A percentile compares a stretch with the other conserved stretches of the same genome.
phyloP scores from a whole-genome alignment of 2,329 filamentous ascomycete genomes.

The Paraphoma sp. region DNA sequence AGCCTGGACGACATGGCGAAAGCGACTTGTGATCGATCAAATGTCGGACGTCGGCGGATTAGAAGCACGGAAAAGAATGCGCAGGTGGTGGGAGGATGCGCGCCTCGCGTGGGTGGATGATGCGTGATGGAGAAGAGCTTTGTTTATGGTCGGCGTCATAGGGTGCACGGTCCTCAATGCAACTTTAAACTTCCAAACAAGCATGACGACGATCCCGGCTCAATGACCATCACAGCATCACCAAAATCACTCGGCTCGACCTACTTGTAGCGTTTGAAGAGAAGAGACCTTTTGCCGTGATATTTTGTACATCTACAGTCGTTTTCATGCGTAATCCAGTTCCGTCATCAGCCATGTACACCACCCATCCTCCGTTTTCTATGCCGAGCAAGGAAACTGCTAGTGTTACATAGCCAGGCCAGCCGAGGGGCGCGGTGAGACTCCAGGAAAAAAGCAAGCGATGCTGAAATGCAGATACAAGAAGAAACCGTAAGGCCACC shows the following conservation, averaged over 20 bases:
- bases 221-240: background rate
- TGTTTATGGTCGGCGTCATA: background rate
- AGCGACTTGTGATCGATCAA: background rate
- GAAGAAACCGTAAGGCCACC: background rate
- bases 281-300: conserved; percentile 7
- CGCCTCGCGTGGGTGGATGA: conserved; percentile 15
- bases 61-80: conserved; percentile 6
- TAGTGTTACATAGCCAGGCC: conserved; percentile 1
- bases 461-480: conserved; percentile 2
- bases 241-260: background rate
- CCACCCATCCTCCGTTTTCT: conserved; percentile 4
- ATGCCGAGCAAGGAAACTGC: conserved; percentile 1
- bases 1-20: conserved; percentile 33
- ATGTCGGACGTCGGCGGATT: background rate
- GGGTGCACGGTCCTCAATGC: background rate
- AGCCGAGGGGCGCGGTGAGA: background rate
- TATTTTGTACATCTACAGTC: conserved; percentile 13
- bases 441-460: conserved; percentile 5
- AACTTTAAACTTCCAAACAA: background rate
- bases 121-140: background rate
- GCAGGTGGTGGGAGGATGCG: conserved; percentile 17
- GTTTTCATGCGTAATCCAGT: conserved; percentile 2
- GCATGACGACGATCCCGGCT: no score
- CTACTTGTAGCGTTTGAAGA: background rate
- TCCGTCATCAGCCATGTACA: conserved; percentile 2